These are phyloP conservation scores for Ochromonas danica DNA, from an alignment of 108 stramenopile genomes.

Conservation along the genomic window DNA sequence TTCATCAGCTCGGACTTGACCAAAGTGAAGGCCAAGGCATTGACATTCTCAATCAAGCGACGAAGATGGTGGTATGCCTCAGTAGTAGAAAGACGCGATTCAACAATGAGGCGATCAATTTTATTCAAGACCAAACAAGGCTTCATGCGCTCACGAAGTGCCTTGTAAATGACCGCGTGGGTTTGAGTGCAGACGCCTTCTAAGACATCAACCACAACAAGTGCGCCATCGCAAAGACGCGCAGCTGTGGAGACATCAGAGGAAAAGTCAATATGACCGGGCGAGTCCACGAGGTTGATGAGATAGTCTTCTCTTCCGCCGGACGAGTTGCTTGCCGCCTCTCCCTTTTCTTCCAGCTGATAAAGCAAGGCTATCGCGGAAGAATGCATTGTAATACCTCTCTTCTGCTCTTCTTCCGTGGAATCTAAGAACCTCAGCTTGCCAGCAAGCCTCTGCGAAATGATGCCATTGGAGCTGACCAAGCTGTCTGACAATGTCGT, in stretches of 20 bases:
- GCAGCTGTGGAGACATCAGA: conserved; percentile 88
- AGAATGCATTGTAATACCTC: conserved; percentile 96
- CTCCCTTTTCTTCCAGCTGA: conserved; percentile 36
- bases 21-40: conserved; percentile 65
- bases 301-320: conserved; percentile 56
- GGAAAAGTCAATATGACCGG: conserved; percentile 96
- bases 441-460: conserved; percentile 60
- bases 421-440: conserved; percentile 61
- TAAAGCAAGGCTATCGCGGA: conserved; percentile 82
- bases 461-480: conserved; percentile 64
- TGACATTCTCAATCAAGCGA: conserved; percentile 82
- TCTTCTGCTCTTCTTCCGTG: conserved; percentile 81
- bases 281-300: conserved; percentile 89
- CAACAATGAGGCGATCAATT: conserved; percentile 50
- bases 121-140: conserved; percentile 75
- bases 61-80: conserved; percentile 88
- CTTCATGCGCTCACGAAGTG: conserved; percentile 74
- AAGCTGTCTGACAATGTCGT: conserved; percentile 57
- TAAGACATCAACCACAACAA: conserved; percentile 92
- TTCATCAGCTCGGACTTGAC: conserved; percentile 38
- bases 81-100: conserved; percentile 61
- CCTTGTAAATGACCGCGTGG: conserved; percentile 89
- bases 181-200: conserved; percentile 90
- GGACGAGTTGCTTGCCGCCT: not conserved
- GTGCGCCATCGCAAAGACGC: conserved; percentile 82